These are phyloP conservation scores for Wickerhamomyces ciferrii DNA, from an alignment of 805 yeast genomes.

Conservation along the genomic window DNA sequence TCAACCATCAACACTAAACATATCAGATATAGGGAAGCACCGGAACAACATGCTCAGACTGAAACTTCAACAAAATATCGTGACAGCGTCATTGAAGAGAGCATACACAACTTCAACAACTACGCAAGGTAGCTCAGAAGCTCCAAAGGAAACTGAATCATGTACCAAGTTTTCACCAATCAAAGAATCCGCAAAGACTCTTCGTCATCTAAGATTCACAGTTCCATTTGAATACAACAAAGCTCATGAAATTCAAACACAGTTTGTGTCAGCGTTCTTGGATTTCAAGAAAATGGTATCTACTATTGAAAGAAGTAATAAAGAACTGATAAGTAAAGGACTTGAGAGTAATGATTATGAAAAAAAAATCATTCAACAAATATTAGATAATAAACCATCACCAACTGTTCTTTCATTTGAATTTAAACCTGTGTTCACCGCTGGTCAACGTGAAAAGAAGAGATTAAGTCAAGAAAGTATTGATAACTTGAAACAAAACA, in stretches of 20 bases:
- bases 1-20: neutral
- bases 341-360: conserved; percentile 42
- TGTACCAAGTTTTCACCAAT: conserved; percentile 25
- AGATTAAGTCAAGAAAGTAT: conserved; percentile 29
- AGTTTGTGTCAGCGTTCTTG: conserved; percentile 50
- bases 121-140: neutral
- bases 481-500: conserved; percentile 18
- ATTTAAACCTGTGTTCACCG: conserved; percentile 82
- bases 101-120: neutral
- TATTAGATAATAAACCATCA: conserved; percentile 44
- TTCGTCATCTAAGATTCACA: conserved; percentile 41
- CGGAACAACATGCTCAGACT: neutral
- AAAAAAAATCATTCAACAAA: conserved; percentile 35
- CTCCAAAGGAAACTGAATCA: neutral
- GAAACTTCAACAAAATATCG: neutral
- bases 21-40: no score
- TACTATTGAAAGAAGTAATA: conserved; percentile 37
- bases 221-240: conserved; percentile 32
- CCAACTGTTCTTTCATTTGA: conserved; percentile 80
- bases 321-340: conserved; percentile 33
- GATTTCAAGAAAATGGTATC: conserved; percentile 49
- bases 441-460: conserved; percentile 77
- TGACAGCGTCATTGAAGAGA: neutral
- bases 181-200: conserved; percentile 25
- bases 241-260: conserved; percentile 54